These are phyloP conservation scores for Fragaria vesca DNA, from an alignment of 306 rosid genomes.

Conservation along the genomic window DNA sequence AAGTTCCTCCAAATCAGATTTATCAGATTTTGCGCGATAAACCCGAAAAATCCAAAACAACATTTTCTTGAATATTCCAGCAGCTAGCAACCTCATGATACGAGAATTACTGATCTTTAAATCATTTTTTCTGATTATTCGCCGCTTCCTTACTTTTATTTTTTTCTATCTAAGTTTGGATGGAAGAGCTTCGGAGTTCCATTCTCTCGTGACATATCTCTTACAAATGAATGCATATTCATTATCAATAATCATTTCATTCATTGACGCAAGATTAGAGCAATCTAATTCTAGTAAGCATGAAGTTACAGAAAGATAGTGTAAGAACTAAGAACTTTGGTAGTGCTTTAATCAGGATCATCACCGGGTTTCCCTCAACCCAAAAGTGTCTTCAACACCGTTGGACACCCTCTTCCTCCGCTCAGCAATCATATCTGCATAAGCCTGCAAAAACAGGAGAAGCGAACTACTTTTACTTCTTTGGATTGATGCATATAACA, in stretches of 20 bases:
- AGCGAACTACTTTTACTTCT: not conserved
- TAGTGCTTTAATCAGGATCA: slow-evolving; percentile 7
- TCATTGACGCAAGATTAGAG: not conserved
- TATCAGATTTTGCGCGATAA: too few species aligned
- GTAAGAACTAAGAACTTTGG: not conserved
- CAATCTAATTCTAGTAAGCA: not conserved
- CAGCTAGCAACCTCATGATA: too few species aligned
- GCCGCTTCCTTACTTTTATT: too few species aligned
- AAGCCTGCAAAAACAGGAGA: slow-evolving; percentile 44
- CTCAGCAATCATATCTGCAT: slow-evolving; percentile 80
- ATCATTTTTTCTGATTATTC: too few species aligned
- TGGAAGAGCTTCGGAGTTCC: not conserved
- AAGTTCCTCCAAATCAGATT: too few species aligned
- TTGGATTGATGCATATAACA: not conserved
- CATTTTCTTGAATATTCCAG: too few species aligned
- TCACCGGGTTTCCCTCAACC: slow-evolving; percentile 43
- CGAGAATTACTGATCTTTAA: too few species aligned
- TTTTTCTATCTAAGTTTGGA: too few species aligned
- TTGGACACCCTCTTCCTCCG: slow-evolving; percentile 62
- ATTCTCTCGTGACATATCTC: not conserved
- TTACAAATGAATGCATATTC: too few species aligned
- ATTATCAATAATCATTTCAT: not conserved
- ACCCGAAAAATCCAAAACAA: too few species aligned
- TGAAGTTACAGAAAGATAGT: not conserved
- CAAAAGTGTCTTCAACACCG: slow-evolving; percentile 86